Evolutionary conservation across 2,329 filamentous ascomycete species (phyloP).

Genomic region (Verticillium nonalfalfae): DNA sequence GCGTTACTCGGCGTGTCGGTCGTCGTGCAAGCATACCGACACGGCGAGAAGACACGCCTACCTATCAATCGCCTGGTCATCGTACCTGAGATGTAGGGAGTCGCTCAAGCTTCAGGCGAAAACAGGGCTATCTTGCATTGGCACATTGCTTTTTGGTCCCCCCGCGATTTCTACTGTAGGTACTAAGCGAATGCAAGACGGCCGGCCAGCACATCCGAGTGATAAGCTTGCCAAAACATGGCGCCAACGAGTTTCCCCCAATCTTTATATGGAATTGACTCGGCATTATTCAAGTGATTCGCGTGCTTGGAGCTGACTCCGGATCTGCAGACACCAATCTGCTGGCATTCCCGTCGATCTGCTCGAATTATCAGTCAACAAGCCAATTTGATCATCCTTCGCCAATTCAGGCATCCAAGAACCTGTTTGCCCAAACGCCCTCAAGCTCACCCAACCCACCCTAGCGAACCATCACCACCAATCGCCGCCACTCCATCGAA

Average conservation of each 20-base stretch:
- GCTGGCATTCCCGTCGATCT: too few relatives aligned
- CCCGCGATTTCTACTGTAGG: not conserved
- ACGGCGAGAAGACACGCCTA: too few relatives aligned
- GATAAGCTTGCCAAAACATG: not conserved
- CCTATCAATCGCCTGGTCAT: too few relatives aligned
- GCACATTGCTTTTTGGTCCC: not conserved
- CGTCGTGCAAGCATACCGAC: too few relatives aligned
- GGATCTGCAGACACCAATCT: too few relatives aligned
- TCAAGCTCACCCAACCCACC: not conserved
- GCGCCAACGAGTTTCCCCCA: not conserved
- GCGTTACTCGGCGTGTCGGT: too few relatives aligned
- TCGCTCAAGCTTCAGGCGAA: not conserved
- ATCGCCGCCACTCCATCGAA: not conserved
- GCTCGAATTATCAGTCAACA: not conserved
- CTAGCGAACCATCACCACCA: not conserved
- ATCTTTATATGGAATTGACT: too few relatives aligned
- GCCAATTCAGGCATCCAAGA: not conserved
- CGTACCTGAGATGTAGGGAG: too few relatives aligned
- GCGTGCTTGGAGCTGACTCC: too few relatives aligned
- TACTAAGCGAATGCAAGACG: not conserved
- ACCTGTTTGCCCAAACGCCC: not conserved
- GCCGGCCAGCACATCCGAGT: not conserved
- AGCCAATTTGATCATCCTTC: not conserved
- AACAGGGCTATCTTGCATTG: not conserved
- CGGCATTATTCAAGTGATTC: too few relatives aligned